A percentile compares a stretch with the other conserved stretches of the same genome.
phyloP scores from a whole-genome alignment of 2,329 filamentous ascomycete genomes.

The Nothopassalora personata region DNA sequence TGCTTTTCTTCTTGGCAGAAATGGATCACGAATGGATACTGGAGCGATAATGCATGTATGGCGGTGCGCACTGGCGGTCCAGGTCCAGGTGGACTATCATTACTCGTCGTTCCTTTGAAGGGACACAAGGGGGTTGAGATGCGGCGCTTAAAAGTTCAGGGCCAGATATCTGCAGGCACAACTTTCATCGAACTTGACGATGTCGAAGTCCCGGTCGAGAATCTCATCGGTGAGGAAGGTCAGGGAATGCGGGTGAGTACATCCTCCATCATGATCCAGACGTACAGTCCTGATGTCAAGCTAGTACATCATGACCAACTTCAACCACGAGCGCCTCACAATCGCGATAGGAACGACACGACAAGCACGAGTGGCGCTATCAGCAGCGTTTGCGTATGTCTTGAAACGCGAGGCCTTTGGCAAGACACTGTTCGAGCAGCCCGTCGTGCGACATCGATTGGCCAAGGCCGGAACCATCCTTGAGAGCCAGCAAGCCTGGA shows the following conservation, averaged over 20 bases:
- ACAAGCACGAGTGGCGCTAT: conserved; percentile 56
- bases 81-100: conserved; percentile 57
- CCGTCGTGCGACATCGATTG: conserved; percentile 67
- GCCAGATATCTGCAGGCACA: conserved; percentile 61
- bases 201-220: conserved; percentile 64
- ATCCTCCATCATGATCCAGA: conserved; percentile 59
- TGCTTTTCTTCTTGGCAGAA: conserved; percentile 46
- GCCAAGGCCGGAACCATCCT: conserved; percentile 64
- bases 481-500: conserved; percentile 66
- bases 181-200: conserved; percentile 74
- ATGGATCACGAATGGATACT: conserved; percentile 72
- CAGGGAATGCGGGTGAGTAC: conserved; percentile 62
- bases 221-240: conserved; percentile 65
- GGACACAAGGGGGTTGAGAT: conserved; percentile 61
- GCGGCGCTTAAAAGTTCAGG: conserved; percentile 61
- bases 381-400: conserved; percentile 57
- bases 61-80: conserved; percentile 67
- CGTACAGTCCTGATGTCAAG: conserved; percentile 52
- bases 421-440: conserved; percentile 65
- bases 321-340: conserved; percentile 69
- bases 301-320: conserved; percentile 42
- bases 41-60: conserved; percentile 64
- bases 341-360: conserved; percentile 62
- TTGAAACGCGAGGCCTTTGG: conserved; percentile 64
- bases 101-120: conserved; percentile 67